Evolutionary conservation across 1,284 basidiomycete genomes (phyloP).

Genomic region (Laetiporus sulphureus): DNA sequence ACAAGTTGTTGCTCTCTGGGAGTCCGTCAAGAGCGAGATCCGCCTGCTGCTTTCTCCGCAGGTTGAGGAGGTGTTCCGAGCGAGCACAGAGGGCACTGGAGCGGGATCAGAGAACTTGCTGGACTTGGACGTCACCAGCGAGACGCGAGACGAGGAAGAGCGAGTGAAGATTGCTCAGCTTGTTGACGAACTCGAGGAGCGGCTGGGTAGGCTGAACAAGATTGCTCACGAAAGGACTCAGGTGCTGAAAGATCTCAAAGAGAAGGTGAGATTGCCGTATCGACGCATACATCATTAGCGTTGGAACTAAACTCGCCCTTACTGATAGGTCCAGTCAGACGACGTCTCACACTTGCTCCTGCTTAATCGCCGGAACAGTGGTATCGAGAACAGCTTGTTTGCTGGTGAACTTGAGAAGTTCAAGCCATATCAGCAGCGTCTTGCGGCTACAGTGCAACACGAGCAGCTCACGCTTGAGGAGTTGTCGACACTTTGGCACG

Average conservation of each 20-base stretch:
- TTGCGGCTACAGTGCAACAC: slow-evolving; percentile 71
- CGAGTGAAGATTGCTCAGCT: slow-evolving; percentile 59
- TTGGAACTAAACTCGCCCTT: neutral
- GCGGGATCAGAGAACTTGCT: slow-evolving; percentile 48
- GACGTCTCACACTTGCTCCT: slow-evolving; percentile 95
- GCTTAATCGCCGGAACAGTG: slow-evolving; percentile 82
- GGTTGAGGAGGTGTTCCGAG: slow-evolving; percentile 69
- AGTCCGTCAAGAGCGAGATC: slow-evolving; percentile 64
- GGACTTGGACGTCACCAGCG: slow-evolving; percentile 63
- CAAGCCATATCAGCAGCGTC: slow-evolving; percentile 80
- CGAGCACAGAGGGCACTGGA: slow-evolving; percentile 41
- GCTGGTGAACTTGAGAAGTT: slow-evolving; percentile 95
- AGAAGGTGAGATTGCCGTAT: slow-evolving; percentile 52
- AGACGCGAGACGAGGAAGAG: slow-evolving; percentile 63
- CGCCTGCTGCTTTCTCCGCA: slow-evolving; percentile 56
- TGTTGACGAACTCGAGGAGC: slow-evolving; percentile 74
- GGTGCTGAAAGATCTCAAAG: slow-evolving; percentile 89
- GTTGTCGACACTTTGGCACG: slow-evolving; percentile 63
- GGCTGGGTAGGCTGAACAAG: slow-evolving; percentile 71
- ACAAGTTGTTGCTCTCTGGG: slow-evolving; percentile 76
- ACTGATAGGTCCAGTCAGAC: slow-evolving; percentile 89
- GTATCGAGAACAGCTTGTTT: slow-evolving; percentile 84
- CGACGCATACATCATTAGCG: neutral
- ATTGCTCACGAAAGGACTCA: slow-evolving; percentile 82
- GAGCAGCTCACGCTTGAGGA: slow-evolving; percentile 71